Base-by-base conservation (phyloP, 1,139 yeast genomes). In the Kluyveromyces sp. region DNA sequence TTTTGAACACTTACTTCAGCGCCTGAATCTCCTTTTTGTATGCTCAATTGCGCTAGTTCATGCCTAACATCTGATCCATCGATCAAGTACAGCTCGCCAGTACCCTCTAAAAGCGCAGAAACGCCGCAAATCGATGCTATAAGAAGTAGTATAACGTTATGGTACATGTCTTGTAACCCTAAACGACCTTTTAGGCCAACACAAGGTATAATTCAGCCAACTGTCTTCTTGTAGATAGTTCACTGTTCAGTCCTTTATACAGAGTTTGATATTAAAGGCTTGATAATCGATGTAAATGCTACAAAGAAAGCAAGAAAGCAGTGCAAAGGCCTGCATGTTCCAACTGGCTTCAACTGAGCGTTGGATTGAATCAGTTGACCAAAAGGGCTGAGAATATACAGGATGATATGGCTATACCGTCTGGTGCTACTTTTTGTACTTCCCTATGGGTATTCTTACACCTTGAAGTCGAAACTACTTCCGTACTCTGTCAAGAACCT, bases 81-180 rank as follows among this genome's bases (percentile, higher is more conserved):
- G 3, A 31, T 6, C 3, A 38, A 13, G 16, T 38, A 38, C 8
- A 38, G 31, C 6, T 38, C 41, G 25, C 41, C 41, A 9, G 33
- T n/a, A 7, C 32, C 30, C 17, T 25, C 31, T 16, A 32, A 19
- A n/a, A 19, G 18, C 18, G 34, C 34, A 16, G 19, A 7, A 8
- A 32, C 16, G 11, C 18, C 12, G 19, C 16, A 13, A 12, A 32
- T 8, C 3, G 9, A 15, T 4, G 18, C 19, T 15, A 32, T 15
- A 8, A 32, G 19, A 4, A 32, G 11, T 11, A 9, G 19, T 15
- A 16, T 18, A 28, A 37, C 28, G 43, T 46, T 11, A 38, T 38
- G 4, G 53, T 52, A 32, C 51, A 52, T n/a, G n/a, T 15, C 26
- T 9, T 22, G 26, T 9, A 22, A 6, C 26, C 8, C 9, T 22